Evolutionary conservation across 139 green algal species (phyloP), one percentile per base, ranked within the genome.

Genomic region (Volvox reticuliferus): DNA sequence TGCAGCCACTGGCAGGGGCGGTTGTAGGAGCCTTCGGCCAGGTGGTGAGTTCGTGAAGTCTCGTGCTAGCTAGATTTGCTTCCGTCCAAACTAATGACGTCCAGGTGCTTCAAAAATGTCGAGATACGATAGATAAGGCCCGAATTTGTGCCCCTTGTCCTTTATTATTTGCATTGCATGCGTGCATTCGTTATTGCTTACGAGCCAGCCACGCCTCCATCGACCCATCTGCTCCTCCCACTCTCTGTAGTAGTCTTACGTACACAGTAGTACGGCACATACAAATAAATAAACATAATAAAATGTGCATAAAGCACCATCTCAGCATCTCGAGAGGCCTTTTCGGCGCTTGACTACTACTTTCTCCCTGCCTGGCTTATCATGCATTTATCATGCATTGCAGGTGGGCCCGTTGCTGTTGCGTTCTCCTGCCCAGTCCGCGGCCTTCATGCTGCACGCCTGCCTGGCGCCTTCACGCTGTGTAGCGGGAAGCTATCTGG

Each of bases 371-470:
- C 17, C 62, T 69, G 62, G 62, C 62, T n/a, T n/a, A n/a, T n/a
- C n/a, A n/a, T n/a, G n/a, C n/a, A n/a, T n/a, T n/a, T n/a, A n/a
- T n/a, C n/a, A n/a, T n/a, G n/a, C n/a, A n/a, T 69, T 79, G 22
- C 78, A 77, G 61, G 18, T 92, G 12, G 79, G 95, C 55, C 92
- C 90, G 19, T 82, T 88, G 63, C 79, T 87, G 63, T 85, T 94
- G 37, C 91, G 91, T 81, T 93, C 89, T 13, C 91, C 93, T 32
- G 88, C 91, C 5, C 88, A 82, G 44, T 89, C 85, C 5, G 69
- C 85, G 0, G 30, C 17, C 79, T 19, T 91, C 87, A 91, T 97
- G 83, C 65, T 97, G 68, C 86, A 90, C 36, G 95, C 95, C 14
- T 91, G 88, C 30, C 92, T 89, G 0, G 92, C 91, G 18, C 94